These are phyloP conservation scores for Larix sibirica DNA, from an alignment of 83 land plant genomes.

Conservation along the genomic window DNA sequence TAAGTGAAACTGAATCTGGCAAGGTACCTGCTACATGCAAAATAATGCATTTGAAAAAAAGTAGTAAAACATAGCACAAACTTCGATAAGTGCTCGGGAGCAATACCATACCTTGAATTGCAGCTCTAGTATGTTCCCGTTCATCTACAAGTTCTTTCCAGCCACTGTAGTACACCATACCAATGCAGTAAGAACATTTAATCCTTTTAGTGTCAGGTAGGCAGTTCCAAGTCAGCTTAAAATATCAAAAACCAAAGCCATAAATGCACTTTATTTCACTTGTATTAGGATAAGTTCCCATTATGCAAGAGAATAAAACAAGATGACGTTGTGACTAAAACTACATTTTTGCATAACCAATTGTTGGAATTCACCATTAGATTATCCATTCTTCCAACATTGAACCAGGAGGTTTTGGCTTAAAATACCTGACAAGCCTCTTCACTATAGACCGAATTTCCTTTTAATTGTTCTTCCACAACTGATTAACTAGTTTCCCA, in stretches of 20 bases:
- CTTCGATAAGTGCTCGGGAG: background rate
- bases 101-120: slow-evolving; percentile 19
- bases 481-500: slow-evolving; percentile 64
- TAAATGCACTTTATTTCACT: background rate
- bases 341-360: background rate
- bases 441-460: slow-evolving; percentile 41
- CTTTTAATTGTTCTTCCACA: slow-evolving; percentile 51
- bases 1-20: slow-evolving; percentile 48
- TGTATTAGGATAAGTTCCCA: background rate
- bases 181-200: background rate
- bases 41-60: background rate
- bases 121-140: slow-evolving; percentile 33
- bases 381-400: background rate
- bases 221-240: background rate
- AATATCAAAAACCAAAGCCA: background rate
- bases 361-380: background rate
- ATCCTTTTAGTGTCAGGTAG: too few relatives aligned
- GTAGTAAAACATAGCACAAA: background rate
- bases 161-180: slow-evolving; percentile 32
- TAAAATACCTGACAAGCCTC: slow-evolving; percentile 49
- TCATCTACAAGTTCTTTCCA: slow-evolving; percentile 65
- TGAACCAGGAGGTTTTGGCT: background rate
- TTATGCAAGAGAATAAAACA: background rate
- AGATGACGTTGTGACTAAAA: background rate
- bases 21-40: slow-evolving; percentile 23